Base-by-base conservation (phyloP, 805 yeast species). In the Starmerella bombi region DNA sequence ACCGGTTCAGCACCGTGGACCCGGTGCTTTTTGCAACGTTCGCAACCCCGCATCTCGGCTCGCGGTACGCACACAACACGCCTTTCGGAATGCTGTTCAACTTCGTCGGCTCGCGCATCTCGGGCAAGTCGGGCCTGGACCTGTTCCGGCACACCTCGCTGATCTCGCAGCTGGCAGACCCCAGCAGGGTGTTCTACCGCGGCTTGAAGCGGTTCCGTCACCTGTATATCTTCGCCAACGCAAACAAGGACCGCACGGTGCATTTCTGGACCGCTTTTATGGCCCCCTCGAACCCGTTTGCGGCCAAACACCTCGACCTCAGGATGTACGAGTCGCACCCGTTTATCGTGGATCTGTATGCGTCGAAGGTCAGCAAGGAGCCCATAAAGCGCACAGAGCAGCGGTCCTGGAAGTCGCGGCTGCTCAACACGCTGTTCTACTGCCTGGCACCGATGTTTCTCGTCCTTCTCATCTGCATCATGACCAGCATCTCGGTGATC, bases 251-350 rank as follows among this genome's bases (percentile, higher is more conserved):
- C 59, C 67, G 95, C 44, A 74, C 93, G 0, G 97, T 86, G 6
- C 78, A 88, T 14, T 88, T 84, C 58, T 81, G 75, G 61, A 83
- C 96, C 0, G 69, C 93, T 0, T 85, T 67, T 58, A 78, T 88
- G 43, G 68, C 88, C 3, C 68, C 75, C 23, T 70, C 68, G 44
- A 74, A 81, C 41, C 94, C 94, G 1, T 85, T 84, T 56, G 75
- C 75, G 27, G 36, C 70, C 72, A 69, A 69, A 68, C 36, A 54
- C 55, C 16, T 56, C 71, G 37, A 67, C 65, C 42, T 50, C 27
- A 61, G 65, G 5, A 66, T 64, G 38, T 42, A 25, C 20, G 40
- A 41, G 17, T 10, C 27, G 5, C 16, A 27, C 4, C 46, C 50
- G 18, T 32, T 34, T 17, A 7, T 57, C 18, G 46, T 59, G 16